These are phyloP conservation scores for Heracleum sosnowskyi DNA, from an alignment of 129 eudicot species.

Conservation along the genomic window DNA sequence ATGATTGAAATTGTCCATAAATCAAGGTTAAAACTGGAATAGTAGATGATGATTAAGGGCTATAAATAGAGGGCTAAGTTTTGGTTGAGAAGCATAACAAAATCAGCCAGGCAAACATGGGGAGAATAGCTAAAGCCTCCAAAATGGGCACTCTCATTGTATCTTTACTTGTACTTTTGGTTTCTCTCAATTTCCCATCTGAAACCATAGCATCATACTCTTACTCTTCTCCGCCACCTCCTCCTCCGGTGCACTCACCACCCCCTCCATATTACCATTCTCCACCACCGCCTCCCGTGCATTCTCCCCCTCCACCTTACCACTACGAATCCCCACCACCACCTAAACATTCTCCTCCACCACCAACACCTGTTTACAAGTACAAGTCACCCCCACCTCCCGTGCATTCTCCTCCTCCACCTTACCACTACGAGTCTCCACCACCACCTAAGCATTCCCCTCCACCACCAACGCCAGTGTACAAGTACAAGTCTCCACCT, in stretches of 20 bases:
- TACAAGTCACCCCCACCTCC: too few relatives aligned
- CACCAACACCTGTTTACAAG: too few relatives aligned
- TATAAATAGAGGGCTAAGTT: neutral
- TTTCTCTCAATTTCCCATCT: neutral
- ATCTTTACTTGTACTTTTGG: neutral
- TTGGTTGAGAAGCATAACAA: neutral
- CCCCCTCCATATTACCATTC: too few relatives aligned
- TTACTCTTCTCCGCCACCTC: neutral
- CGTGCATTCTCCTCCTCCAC: neutral
- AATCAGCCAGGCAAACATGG: neutral
- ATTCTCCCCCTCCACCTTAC: too few relatives aligned
- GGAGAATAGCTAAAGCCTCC: neutral
- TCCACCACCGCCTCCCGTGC: too few relatives aligned
- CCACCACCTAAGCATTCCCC: neutral
- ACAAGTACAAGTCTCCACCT: too few relatives aligned
- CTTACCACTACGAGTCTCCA: neutral
- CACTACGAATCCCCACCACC: too few relatives aligned
- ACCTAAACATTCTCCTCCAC: too few relatives aligned
- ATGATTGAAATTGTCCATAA: neutral
- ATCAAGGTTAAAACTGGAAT: neutral
- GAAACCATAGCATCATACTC: neutral
- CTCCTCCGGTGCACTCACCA: too few relatives aligned
- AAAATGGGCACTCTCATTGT: neutral
- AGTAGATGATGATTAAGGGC: too few relatives aligned
- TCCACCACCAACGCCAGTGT: neutral